These are phyloP conservation scores for Colletotrichum zoysiae DNA, from an alignment of 2,329 filamentous ascomycete species.

Conservation along the genomic window DNA sequence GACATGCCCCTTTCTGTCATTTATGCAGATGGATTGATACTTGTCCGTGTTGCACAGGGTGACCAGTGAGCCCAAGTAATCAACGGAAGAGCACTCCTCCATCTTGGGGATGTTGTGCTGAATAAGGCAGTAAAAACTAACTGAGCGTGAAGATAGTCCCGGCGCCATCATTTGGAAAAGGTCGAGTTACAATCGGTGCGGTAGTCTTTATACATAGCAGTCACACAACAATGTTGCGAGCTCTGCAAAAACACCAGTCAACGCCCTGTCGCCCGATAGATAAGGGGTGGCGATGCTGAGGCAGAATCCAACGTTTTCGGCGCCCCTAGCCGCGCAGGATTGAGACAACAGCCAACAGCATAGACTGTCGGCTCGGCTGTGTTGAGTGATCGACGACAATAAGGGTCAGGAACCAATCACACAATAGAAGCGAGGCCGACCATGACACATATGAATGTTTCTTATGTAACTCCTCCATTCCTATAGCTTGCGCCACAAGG, in stretches of 20 bases:
- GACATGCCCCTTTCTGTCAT: slow-evolving; percentile 3
- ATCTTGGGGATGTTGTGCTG: neutral
- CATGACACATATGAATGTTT: neutral
- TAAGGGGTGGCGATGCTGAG: neutral
- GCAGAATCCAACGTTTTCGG: neutral
- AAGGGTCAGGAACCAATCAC: neutral
- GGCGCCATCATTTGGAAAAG: too few relatives aligned
- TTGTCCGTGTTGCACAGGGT: neutral
- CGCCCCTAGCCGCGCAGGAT: neutral
- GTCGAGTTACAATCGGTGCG: too few relatives aligned
- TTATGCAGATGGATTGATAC: neutral
- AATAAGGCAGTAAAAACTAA: neutral
- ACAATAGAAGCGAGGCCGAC: neutral
- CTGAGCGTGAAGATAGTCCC: neutral
- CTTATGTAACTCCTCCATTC: neutral
- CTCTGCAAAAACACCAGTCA: neutral
- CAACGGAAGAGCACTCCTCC: slow-evolving; percentile 1
- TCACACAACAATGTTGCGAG: too few relatives aligned
- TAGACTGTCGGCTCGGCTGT: neutral
- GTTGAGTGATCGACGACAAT: slow-evolving; percentile 2
- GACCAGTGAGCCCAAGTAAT: neutral
- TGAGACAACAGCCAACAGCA: neutral
- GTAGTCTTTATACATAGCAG: too few relatives aligned
- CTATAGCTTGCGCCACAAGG: too few relatives aligned
- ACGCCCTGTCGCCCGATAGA: neutral